Percentiles rank a stretch among this genome's conserved stretches.
These are phyloP conservation scores for Eucalyptus erythrocorys DNA, from an alignment of 345 rosid genomes.

Conservation along the genomic window DNA sequence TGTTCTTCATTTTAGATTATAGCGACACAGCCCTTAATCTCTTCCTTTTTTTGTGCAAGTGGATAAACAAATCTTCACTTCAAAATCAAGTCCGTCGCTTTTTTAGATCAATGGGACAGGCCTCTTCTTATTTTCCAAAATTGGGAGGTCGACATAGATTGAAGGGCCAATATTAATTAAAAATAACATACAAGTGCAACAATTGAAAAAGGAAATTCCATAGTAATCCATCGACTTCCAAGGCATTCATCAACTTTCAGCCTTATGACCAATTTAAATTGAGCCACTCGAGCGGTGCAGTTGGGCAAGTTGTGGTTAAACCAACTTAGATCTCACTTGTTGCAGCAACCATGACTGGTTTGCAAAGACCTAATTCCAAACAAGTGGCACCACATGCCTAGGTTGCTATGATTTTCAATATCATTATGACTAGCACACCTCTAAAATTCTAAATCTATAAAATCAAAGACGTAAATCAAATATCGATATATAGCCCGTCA, in stretches of 20 bases:
- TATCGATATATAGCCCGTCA: rapidly evolving
- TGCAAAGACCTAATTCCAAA: neutral
- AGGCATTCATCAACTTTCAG: neutral
- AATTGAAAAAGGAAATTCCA: neutral
- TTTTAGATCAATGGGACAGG: neutral
- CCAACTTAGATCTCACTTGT: neutral
- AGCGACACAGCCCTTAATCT: rapidly evolving
- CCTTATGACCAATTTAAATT: neutral
- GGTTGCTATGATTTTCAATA: neutral
- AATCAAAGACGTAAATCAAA: rapidly evolving
- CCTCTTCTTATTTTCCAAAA: neutral
- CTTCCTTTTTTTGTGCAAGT: neutral
- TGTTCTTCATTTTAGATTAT: neutral
- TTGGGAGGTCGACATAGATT: neutral
- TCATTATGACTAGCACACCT: rapidly evolving
- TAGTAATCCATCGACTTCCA: neutral
- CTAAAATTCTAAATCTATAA: neutral
- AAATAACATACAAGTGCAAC: neutral
- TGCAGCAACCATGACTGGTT: rapidly evolving
- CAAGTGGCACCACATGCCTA: neutral
- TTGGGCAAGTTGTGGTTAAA: neutral
- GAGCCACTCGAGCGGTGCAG: neutral
- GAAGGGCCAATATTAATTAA: neutral
- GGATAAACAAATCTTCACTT: neutral
- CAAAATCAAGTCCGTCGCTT: neutral